Percentiles rank a stretch among this genome's conserved stretches.
These are phyloP conservation scores for Sporothrix schenckii DNA, from an alignment of 2,329 filamentous ascomycete species.

Conservation along the genomic window DNA sequence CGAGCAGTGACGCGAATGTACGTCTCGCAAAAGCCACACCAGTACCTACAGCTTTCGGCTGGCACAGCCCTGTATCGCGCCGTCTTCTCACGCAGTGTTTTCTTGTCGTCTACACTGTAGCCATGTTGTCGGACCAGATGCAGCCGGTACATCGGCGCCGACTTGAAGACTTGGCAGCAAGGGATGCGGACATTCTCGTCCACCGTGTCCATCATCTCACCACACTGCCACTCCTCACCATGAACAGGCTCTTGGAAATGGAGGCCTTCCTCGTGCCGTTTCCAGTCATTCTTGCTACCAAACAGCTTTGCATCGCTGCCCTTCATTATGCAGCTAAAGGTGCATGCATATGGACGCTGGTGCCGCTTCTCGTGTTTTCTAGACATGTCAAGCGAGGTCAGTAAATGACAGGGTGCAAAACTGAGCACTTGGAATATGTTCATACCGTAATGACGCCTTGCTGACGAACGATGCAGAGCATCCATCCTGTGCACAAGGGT, in stretches of 20 bases:
- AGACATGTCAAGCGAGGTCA: not conserved
- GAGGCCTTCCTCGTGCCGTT: slow-evolving; percentile 81
- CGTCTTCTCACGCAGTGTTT: slow-evolving; percentile 49
- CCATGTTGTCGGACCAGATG: slow-evolving; percentile 48
- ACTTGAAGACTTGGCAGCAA: slow-evolving; percentile 8
- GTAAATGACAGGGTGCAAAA: not conserved
- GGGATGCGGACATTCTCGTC: not conserved
- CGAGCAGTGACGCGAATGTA: slow-evolving; percentile 54
- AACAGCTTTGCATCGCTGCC: slow-evolving; percentile 60
- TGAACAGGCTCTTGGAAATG: slow-evolving; percentile 53
- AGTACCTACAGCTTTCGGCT: slow-evolving; percentile 69
- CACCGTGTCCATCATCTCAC: slow-evolving; percentile 40
- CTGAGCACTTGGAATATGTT: too few species aligned
- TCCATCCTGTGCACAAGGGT: not conserved
- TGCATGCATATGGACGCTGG: slow-evolving; percentile 81
- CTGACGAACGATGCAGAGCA: not conserved
- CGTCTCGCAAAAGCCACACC: slow-evolving; percentile 80
- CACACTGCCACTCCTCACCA: slow-evolving; percentile 66
- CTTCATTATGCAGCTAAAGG: slow-evolving; percentile 44
- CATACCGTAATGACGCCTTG: slow-evolving; percentile 13
- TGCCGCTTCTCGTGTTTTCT: slow-evolving; percentile 81
- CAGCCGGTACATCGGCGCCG: not conserved
- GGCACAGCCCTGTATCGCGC: slow-evolving; percentile 63
- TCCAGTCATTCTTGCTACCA: slow-evolving; percentile 95
- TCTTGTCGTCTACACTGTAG: slow-evolving; percentile 40